phyloP scores from a whole-genome alignment of 78 protist species.

The Protostelium mycophagum region DNA sequence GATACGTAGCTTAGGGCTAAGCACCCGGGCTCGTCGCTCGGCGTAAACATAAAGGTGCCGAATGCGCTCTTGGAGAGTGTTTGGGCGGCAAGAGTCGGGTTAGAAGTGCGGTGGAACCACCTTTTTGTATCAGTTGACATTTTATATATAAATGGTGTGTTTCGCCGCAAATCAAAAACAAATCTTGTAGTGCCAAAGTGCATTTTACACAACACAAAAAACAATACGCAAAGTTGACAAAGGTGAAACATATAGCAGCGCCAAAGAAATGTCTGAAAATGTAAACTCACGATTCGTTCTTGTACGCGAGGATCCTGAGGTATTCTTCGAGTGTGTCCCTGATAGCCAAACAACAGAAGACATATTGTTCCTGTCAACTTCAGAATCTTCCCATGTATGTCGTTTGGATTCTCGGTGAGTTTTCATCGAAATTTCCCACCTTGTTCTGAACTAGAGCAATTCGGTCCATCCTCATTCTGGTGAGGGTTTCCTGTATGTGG shows the following conservation, averaged over 20 bases:
- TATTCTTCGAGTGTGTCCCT: neutral
- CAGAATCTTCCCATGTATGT: neutral
- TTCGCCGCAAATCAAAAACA: too few species aligned
- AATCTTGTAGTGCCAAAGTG: too few species aligned
- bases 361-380: neutral
- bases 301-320: neutral
- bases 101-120: neutral
- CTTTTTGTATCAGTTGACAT: neutral
- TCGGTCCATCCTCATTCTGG: neutral
- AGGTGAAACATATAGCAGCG: too few species aligned
- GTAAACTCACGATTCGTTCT: slow-evolving; percentile 1
- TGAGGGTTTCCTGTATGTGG: neutral
- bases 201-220: too few species aligned
- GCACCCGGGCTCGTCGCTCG: neutral
- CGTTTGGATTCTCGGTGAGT: too few species aligned
- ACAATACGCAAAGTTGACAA: too few species aligned
- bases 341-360: neutral
- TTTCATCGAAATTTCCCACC: neutral
- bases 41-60: neutral
- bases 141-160: too few species aligned
- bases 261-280: too few species aligned
- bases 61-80: neutral
- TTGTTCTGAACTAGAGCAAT: neutral
- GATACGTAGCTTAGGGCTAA: neutral
- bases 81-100: neutral